Evolutionary conservation across 371 early-diverging fungal species (phyloP).

Genomic region (Lichtheimia ornata): DNA sequence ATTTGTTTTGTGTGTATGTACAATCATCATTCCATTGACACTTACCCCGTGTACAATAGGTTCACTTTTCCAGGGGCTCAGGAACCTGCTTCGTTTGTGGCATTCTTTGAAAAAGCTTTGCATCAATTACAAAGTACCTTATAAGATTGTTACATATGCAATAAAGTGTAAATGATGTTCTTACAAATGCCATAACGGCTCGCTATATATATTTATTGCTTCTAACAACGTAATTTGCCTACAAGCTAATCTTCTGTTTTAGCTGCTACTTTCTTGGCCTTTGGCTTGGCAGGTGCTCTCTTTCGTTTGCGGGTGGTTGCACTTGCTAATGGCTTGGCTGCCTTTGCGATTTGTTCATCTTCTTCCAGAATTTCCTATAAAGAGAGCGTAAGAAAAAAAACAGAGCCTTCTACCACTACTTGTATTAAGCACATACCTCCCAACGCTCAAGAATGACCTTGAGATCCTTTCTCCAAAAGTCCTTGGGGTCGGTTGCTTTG

Average conservation of each 20-base stretch:
- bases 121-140: background rate
- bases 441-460: constrained; percentile 76
- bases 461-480: constrained; percentile 94
- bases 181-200: no score
- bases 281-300: constrained; percentile 17
- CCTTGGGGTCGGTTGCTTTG: constrained; percentile 67
- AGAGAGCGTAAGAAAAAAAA: background rate
- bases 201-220: no score
- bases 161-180: no score
- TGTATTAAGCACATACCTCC: constrained; percentile 46
- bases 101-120: constrained; percentile 45
- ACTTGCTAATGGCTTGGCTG: constrained; percentile 32
- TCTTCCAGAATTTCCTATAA: constrained; percentile 24
- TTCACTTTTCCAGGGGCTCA: constrained; percentile 71
- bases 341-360: constrained; percentile 26
- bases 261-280: constrained; percentile 8
- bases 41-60: constrained; percentile 13
- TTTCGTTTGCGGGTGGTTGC: constrained; percentile 22
- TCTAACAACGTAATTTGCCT: no score
- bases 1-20: background rate
- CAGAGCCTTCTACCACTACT: no score
- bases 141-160: background rate
- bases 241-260: constrained; percentile 1
- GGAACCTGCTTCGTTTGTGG: constrained; percentile 55
- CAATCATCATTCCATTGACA: background rate